Conservation (phyloP, 208 protist species). For the Trichomonas tenax region DNA sequence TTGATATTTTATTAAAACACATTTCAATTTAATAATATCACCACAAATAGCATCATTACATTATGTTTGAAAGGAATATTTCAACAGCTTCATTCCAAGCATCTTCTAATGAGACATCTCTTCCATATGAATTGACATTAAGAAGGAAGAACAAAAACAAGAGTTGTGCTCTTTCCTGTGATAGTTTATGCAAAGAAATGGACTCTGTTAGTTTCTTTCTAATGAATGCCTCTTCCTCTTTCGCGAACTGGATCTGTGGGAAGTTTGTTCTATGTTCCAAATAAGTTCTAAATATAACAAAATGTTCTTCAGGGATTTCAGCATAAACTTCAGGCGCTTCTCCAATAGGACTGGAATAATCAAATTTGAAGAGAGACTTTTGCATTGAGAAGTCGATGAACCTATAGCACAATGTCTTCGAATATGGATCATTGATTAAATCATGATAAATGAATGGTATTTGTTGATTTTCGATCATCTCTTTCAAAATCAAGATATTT, state of each 20-base stretch:
- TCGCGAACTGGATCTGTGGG: not conserved
- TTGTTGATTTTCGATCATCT: not conserved
- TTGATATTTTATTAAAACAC: too few species aligned
- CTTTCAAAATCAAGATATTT: not conserved
- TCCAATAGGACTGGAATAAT: not conserved
- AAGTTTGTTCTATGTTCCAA: not conserved
- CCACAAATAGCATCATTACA: too few species aligned
- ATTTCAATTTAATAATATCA: too few species aligned
- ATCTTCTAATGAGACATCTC: not conserved
- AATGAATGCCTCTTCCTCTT: not conserved
- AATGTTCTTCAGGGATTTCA: not conserved
- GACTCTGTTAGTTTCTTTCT: not conserved
- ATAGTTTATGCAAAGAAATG: not conserved
- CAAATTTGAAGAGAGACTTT: not conserved
- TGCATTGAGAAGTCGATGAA: not conserved
- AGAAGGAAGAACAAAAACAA: not conserved
- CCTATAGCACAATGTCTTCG: not conserved
- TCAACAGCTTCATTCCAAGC: not conserved
- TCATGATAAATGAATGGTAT: not conserved
- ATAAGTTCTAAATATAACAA: not conserved
- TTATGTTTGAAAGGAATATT: not conserved
- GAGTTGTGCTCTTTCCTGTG: not conserved
- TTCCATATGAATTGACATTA: not conserved
- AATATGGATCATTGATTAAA: not conserved
- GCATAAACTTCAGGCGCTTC: not conserved